These are phyloP conservation scores for Neoascochyta sp. DNA, from an alignment of 2,329 filamentous ascomycete species.

Conservation along the genomic window DNA sequence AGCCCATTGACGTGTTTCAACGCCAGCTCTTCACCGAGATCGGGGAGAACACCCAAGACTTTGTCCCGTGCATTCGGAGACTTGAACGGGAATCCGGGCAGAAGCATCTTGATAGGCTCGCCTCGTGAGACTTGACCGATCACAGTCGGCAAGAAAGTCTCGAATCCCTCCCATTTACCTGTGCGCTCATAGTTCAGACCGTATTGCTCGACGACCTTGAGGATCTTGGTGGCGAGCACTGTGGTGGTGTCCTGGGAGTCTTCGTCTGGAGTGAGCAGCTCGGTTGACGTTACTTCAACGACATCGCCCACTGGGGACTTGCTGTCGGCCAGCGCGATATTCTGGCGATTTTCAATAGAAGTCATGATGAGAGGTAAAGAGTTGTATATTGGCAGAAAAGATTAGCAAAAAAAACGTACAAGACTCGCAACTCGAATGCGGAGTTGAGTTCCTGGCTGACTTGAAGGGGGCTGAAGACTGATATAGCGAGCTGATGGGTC, in stretches of 20 bases:
- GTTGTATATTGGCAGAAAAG: background rate
- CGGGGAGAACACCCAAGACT: conserved; percentile 48
- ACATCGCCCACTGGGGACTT: background rate
- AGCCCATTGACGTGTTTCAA: conserved; percentile 43
- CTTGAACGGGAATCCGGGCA: conserved; percentile 62
- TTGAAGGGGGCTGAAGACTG: background rate
- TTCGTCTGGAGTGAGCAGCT: conserved; percentile 1
- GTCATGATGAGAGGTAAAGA: conserved; percentile 1
- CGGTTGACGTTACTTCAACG: conserved; percentile 2
- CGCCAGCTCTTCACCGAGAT: conserved; percentile 45
- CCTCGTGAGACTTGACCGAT: conserved; percentile 15
- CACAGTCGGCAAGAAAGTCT: conserved; percentile 19
- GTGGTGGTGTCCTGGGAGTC: background rate
- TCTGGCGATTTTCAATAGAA: conserved; percentile 2
- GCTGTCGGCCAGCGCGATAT: background rate
- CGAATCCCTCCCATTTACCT: conserved; percentile 21
- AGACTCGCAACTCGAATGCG: background rate
- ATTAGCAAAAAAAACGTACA: background rate
- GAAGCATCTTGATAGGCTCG: conserved; percentile 26
- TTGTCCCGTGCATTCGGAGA: conserved; percentile 55
- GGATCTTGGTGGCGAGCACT: conserved; percentile 10
- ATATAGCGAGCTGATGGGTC: conserved; percentile 3
- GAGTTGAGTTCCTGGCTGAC: background rate
- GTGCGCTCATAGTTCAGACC: conserved; percentile 24
- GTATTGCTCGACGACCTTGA: conserved; percentile 21